Base-by-base conservation (phyloP, 345 rosid species). In the Hibiscus mutabilis region DNA sequence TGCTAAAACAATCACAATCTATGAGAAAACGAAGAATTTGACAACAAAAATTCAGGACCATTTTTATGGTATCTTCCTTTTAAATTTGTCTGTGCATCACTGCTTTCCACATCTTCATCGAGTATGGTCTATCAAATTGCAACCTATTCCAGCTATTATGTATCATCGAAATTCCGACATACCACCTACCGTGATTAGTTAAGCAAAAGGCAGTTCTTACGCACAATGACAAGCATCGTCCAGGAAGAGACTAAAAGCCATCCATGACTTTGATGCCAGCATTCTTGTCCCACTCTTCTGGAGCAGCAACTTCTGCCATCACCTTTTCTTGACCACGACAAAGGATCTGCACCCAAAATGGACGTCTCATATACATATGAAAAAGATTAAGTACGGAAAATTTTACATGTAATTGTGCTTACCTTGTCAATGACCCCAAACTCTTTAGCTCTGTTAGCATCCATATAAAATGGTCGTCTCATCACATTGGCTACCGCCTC, bases 351-450 rank as follows among this genome's bases (percentile, higher is more conserved):
- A 70, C 2, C 74, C 47, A 72, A 14, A 60, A 68, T 5, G 60
- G 15, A 27, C 11, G 29, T 21, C 13, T 15, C 52, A 42, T 56
- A 66, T 14, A 21, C 15, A 5, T 24, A 33, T 44, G 58, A 46
- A 24, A 56, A 6, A 40, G 31, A 0, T 27, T 0, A 64, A 65
- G 24, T 64, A 9, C 8, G 11, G 35, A 44, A 6, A 2, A 19
- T 37, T 37, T 22, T 18, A 40, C 31, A 40, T 70, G 2, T 14
- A 33, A 31, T 3, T 1, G 51, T 27, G 69, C 82, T 75, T 72
- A 94, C 97, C 84, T 77, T 85, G 81, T 91, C 98, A 74, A 91
- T 79, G 77, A 91, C 95, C 33, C 98, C 98, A 76, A 89, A 94
- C 73, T 90, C 95, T 78, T 79, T 82, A 64, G 97, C 98, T 83